Evolutionary conservation across 805 yeast genomes (phyloP), one percentile per base, ranked within the genome.

Genomic region (Metschnikowia continentalis): DNA sequence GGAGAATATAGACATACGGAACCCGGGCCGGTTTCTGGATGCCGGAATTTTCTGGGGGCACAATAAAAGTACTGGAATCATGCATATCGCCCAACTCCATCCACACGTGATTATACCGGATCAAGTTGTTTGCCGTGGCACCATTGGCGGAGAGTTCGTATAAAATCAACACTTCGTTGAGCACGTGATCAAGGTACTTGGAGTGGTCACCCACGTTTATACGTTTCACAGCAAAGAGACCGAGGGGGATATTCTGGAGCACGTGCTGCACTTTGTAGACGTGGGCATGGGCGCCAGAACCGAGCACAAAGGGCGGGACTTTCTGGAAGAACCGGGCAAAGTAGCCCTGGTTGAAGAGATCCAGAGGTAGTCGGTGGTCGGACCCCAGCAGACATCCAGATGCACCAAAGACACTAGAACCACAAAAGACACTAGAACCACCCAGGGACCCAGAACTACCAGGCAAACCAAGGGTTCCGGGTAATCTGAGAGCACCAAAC

Each of bases 101-200:
- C 97, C 97, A 90, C 23, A 90, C 96, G 67, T 90, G 97, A 61
- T 90, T 90, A 63, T 90, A 90, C 19, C 86, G 80, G 26, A 90
- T 88, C 57, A 90, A 75, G 64, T 90, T 86, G 51, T 70, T 67
- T 43, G 70, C 75, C 44, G 42, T 79, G 72, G 77, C 66, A 35
- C 74, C 70, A 49, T 68, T 51, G 56, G 67, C 74, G 2, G 81
- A 76, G 23, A 79, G 62, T 56, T 76, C 76, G 59, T 78, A 85
- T 35, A 90, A 67, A 46, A 91, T 79, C 55, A 85, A 78, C 3
- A 90, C 97, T 63, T 90, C 97, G 51, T 82, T 78, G 46, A 90
- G 70, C 5, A 88, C 90, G 54, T 81, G 82, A 42, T 80, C 77
- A 33, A 90, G 75, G 75, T 87, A 82, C n/a, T 71, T 73, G 49